A percentile compares a stretch with the other conserved stretches of the same genome.
These are phyloP conservation scores for Phyllosticta citribraziliensis DNA, from an alignment of 2,329 filamentous ascomycete genomes.

Conservation along the genomic window DNA sequence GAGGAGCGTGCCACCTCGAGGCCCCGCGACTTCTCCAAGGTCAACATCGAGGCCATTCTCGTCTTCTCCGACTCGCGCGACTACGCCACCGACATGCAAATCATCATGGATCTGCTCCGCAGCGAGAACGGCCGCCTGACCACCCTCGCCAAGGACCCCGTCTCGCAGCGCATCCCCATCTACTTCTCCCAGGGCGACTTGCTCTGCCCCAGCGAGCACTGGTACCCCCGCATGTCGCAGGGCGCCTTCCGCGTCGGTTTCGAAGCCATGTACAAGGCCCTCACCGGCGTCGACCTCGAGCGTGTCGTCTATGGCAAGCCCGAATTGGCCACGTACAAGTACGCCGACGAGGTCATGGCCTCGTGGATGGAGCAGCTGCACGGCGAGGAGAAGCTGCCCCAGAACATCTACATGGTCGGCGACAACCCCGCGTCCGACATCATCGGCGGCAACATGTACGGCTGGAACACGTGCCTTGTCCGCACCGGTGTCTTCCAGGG, in stretches of 20 bases:
- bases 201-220: constrained; percentile 50
- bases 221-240: constrained; percentile 59
- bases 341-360: constrained; percentile 62
- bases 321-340: constrained; percentile 67
- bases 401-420: constrained; percentile 68
- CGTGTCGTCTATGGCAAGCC: constrained; percentile 70
- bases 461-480: constrained; percentile 72
- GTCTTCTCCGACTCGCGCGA: constrained; percentile 66
- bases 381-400: constrained; percentile 57
- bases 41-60: constrained; percentile 64
- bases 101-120: constrained; percentile 63
- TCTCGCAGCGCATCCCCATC: constrained; percentile 59
- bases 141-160: constrained; percentile 56
- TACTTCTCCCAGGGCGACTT: constrained; percentile 61
- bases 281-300: constrained; percentile 61
- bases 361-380: constrained; percentile 70
- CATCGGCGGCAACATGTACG: constrained; percentile 69
- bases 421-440: constrained; percentile 68
- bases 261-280: constrained; percentile 62
- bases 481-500: constrained; percentile 72
- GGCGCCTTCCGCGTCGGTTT: constrained; percentile 66
- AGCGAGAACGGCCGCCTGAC: constrained; percentile 57
- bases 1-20: constrained; percentile 58
- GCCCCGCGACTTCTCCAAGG: constrained; percentile 61
- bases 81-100: constrained; percentile 66